Evolutionary conservation across 2,329 filamentous ascomycete genomes (phyloP).

Genomic region (Aspergillus flavus): DNA sequence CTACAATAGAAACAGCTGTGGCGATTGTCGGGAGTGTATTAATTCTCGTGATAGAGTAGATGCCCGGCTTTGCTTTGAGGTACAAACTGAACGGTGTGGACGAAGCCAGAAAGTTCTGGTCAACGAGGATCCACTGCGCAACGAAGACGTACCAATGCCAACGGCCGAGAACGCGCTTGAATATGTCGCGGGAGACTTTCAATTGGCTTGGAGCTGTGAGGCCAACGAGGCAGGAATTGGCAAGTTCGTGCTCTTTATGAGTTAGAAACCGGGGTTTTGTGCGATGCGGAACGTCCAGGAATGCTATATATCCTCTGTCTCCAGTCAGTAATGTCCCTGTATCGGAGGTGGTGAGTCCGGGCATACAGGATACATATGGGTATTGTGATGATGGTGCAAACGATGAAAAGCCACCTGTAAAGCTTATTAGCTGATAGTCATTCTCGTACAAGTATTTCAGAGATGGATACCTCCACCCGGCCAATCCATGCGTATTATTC

Average conservation of each 20-base stretch:
- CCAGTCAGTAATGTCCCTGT: background rate
- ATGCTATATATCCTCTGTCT: background rate
- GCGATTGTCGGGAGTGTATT: slow-evolving; percentile 48
- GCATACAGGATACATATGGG: background rate
- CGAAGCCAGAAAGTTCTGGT: slow-evolving; percentile 40
- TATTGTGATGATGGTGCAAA: slow-evolving; percentile 4
- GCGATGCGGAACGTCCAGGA: background rate
- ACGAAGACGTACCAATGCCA: slow-evolving; percentile 48
- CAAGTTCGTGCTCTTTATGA: background rate
- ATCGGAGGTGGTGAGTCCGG: background rate
- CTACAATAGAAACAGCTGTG: slow-evolving; percentile 42
- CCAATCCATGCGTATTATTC: slow-evolving; percentile 24
- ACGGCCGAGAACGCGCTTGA: slow-evolving; percentile 40
- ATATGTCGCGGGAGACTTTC: slow-evolving; percentile 37
- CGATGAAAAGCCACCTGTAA: slow-evolving; percentile 15
- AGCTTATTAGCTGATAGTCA: background rate
- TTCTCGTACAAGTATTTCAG: no score
- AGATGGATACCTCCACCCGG: slow-evolving; percentile 16
- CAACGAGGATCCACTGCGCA: slow-evolving; percentile 40
- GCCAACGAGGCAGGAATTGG: background rate
- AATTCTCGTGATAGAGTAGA: slow-evolving; percentile 44
- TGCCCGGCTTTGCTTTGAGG: slow-evolving; percentile 40
- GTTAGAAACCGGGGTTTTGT: background rate
- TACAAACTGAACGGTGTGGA: slow-evolving; percentile 46
- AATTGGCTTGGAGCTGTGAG: background rate